These are phyloP conservation scores for Neurospora sp. DNA, from an alignment of 2,329 filamentous ascomycete species.

Conservation along the genomic window DNA sequence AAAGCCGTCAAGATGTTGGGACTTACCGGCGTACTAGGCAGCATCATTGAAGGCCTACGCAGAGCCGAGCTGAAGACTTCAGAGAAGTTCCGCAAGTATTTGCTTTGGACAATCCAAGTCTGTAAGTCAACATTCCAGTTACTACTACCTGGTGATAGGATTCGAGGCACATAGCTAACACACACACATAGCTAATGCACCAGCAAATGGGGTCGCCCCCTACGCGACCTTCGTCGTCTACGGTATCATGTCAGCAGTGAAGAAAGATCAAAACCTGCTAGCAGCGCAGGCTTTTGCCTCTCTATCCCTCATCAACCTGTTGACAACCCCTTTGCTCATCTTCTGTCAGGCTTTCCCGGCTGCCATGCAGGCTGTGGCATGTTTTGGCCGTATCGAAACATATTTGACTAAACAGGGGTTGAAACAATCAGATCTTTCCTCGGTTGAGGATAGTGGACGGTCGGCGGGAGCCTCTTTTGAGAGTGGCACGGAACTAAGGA, in stretches of 20 bases:
- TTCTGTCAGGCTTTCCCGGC: slow-evolving; percentile 14
- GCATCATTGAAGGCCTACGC: slow-evolving; percentile 19
- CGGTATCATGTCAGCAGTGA: slow-evolving; percentile 15
- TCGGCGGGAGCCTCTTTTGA: not conserved
- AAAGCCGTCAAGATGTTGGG: slow-evolving; percentile 36
- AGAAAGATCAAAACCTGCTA: slow-evolving; percentile 8
- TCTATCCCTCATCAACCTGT: slow-evolving; percentile 14
- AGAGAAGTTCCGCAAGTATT: slow-evolving; percentile 18
- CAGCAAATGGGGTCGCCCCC: not conserved
- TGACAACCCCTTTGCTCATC: slow-evolving; percentile 9
- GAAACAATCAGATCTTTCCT: not conserved
- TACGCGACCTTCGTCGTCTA: slow-evolving; percentile 17
- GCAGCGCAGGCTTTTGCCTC: slow-evolving; percentile 13
- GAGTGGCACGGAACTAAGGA: not conserved
- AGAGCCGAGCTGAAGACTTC: slow-evolving; percentile 22
- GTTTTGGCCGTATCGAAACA: slow-evolving; percentile 15
- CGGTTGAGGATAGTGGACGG: not conserved
- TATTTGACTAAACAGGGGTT: slow-evolving; percentile 1
- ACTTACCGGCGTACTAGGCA: slow-evolving; percentile 16
- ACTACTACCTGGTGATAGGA: slow-evolving; percentile 9
- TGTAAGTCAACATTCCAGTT: slow-evolving; percentile 10
- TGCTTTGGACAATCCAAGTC: slow-evolving; percentile 12
- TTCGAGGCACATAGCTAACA: not conserved
- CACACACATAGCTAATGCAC: slow-evolving; percentile 11
- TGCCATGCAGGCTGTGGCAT: slow-evolving; percentile 12